Conservation (phyloP, 495 filamentous ascomycete genomes). For the Cetradonia linearis region DNA sequence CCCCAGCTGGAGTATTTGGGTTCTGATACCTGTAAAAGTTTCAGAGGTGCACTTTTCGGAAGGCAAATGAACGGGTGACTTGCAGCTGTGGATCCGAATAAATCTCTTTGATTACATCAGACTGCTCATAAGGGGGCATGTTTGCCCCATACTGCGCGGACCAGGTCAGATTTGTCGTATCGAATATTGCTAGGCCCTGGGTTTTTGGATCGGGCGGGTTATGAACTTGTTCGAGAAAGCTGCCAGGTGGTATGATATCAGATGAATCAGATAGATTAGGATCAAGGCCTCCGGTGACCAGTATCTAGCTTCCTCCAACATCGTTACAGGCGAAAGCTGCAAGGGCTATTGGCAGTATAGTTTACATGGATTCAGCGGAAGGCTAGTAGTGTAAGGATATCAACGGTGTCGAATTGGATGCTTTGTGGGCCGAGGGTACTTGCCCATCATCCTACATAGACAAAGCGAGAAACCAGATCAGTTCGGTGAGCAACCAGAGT, state of each 20-base stretch:
- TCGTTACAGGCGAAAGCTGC: constrained; percentile 2
- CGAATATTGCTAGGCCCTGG: neutral
- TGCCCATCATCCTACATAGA: neutral
- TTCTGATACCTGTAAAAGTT: no score
- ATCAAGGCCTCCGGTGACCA: constrained; percentile 17
- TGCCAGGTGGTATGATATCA: neutral
- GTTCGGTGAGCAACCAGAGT: neutral
- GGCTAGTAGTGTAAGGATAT: neutral
- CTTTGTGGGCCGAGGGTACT: neutral
- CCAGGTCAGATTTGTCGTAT: neutral
- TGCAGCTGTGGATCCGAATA: neutral
- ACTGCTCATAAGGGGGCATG: neutral
- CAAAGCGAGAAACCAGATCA: neutral
- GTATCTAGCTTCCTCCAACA: constrained; percentile 19
- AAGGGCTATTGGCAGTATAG: neutral
- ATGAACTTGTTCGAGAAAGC: neutral
- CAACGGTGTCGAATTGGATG: neutral
- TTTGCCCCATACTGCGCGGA: neutral
- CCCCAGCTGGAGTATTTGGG: no score
- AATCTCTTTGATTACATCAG: neutral
- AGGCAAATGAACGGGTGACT: neutral
- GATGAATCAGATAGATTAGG: neutral
- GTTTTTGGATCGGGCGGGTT: neutral
- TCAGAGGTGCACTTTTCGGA: no score
- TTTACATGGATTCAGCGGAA: neutral